Evolutionary conservation across 2,329 filamentous ascomycete species (phyloP).

Genomic region (Neopestalotiopsis sp.): DNA sequence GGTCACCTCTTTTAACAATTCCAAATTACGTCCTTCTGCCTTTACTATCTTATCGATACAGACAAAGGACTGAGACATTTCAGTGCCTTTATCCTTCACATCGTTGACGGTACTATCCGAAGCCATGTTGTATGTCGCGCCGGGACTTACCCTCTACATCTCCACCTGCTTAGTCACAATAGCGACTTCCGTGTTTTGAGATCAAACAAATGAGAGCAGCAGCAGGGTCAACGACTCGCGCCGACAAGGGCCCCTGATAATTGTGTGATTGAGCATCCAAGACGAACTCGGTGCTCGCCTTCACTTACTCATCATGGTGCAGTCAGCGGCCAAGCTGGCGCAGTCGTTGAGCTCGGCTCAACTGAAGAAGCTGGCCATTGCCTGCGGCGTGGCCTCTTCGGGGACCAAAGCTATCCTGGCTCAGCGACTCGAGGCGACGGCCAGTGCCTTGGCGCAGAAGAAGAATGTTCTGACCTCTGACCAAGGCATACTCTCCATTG

Average conservation of each 20-base stretch:
- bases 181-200: no score
- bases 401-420: slow-evolving; percentile 65
- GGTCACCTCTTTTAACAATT: neutral
- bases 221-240: no score
- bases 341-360: slow-evolving; percentile 53
- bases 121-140: no score
- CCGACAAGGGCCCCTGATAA: no score
- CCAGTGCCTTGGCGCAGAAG: slow-evolving; percentile 14
- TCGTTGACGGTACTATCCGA: no score
- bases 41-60: no score
- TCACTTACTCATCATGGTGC: neutral
- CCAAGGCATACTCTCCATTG: slow-evolving; percentile 72
- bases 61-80: no score
- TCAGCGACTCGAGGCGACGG: slow-evolving; percentile 51
- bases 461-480: slow-evolving; percentile 25
- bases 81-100: no score
- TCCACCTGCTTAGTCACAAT: no score
- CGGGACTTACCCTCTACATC: no score
- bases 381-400: slow-evolving; percentile 62
- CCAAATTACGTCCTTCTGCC: neutral
- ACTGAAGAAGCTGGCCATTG: slow-evolving; percentile 64
- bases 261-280: no score
- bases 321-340: neutral
- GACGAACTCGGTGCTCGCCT: neutral
- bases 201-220: neutral